Evolutionary conservation across 2,329 filamentous ascomycete species (phyloP), one percentile per base, ranked within the genome.

Genomic region (Pseudocercospora eumusae): DNA sequence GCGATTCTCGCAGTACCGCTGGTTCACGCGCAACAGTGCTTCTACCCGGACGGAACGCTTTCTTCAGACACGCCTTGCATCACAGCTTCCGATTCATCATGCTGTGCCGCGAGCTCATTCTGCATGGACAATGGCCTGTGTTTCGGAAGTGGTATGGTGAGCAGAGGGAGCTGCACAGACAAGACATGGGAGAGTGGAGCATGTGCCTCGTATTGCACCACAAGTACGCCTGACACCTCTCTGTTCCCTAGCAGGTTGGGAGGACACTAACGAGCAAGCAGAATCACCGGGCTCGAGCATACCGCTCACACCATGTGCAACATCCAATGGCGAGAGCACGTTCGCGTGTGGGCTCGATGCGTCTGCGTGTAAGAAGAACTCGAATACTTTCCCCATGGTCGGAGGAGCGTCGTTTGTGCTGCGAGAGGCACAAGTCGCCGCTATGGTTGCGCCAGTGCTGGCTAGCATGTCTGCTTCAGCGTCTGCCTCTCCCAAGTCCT

Each of bases 51-150:
- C 50, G 69, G 69, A 25, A 56, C 65, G 8, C 36, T 61, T 8
- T 71, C 72, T 13, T 64, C 56, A n/a, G 67, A 73, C 57, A 60
- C 67, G 13, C 61, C 69, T 15, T 73, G 70, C 61, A 57, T 59
- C 45, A 60, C 44, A 15, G 53, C 57, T 15, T 52, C 40, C 4
- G 61, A 59, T 11, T 70, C 71, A 7, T 62, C 71, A 23, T 75
- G 73, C 57, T 75, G 73, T 56, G 64, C 62, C 9, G 59, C 67
- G 18, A 62, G 66, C 45, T 64, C 71, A 6, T 73, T 71, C 54
- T 75, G 73, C 56, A 47, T 75, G 67, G 70, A 71, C 21, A 71
- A 71, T 59, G 73, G 73, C 15, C 59, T 75, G 11, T 75, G 73
- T 57, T 74, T 70, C 56, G 66, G 66, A 11, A 65, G 63, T 20